phyloP scores from a whole-genome alignment of 805 yeast species.

The Pichia cabralensis region DNA sequence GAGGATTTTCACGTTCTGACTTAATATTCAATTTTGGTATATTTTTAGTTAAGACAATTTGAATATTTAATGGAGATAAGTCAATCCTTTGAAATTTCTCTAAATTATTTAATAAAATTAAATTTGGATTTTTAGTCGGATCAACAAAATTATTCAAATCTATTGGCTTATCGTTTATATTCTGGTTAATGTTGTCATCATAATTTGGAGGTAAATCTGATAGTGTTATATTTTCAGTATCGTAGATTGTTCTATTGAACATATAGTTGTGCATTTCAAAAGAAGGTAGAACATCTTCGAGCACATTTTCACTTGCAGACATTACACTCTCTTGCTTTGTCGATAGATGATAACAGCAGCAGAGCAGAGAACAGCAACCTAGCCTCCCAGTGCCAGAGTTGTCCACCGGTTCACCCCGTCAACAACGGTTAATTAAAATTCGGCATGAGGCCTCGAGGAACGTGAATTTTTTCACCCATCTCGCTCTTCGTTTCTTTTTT shows the following conservation, averaged over 20 bases:
- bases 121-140: slow-evolving; percentile 16
- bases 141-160: slow-evolving; percentile 10
- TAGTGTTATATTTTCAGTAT: slow-evolving; percentile 7
- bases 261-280: slow-evolving; percentile 54
- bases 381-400: no score
- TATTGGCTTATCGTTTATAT: not conserved
- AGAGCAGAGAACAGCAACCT: no score
- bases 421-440: no score
- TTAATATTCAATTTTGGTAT: slow-evolving; percentile 24
- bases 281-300: slow-evolving; percentile 51
- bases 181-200: slow-evolving; percentile 4
- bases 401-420: no score
- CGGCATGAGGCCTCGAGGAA: no score
- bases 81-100: slow-evolving; percentile 15
- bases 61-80: slow-evolving; percentile 18
- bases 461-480: no score
- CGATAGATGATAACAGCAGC: not conserved
- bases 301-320: no score
- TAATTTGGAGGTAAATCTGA: slow-evolving; percentile 18
- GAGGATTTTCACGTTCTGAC: slow-evolving; percentile 23
- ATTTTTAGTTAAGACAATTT: slow-evolving; percentile 30
- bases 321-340: not conserved
- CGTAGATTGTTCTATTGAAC: slow-evolving; percentile 17
- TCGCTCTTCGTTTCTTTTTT: no score
- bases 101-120: slow-evolving; percentile 21